These are phyloP conservation scores for Mycena latifolia DNA, from an alignment of 768 basidiomycete species.

Conservation along the genomic window DNA sequence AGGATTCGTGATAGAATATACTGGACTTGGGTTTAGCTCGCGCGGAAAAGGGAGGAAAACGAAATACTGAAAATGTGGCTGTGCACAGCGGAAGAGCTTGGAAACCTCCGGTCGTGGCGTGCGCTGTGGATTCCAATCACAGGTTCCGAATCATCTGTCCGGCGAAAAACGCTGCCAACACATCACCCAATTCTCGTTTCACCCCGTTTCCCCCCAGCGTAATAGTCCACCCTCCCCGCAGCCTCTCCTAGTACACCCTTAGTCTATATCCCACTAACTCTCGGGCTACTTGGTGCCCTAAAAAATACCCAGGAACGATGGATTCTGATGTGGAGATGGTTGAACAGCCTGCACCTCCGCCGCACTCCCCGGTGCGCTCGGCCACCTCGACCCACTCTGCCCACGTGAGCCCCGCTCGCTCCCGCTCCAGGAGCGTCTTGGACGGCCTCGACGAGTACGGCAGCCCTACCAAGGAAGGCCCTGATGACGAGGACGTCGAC, in stretches of 20 bases:
- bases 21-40: too few species aligned
- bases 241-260: neutral
- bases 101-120: conserved; percentile 1
- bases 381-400: conserved; percentile 9
- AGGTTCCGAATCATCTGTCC: too few species aligned
- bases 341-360: neutral
- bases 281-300: neutral
- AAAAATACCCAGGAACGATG: conserved; percentile 30
- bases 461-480: conserved; percentile 31
- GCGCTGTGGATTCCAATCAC: too few species aligned
- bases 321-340: conserved; percentile 46
- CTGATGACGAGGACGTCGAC: neutral
- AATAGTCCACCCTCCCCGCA: too few species aligned
- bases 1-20: too few species aligned
- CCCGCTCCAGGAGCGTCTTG: conserved; percentile 19
- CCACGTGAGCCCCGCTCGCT: conserved; percentile 37
- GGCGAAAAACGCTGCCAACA: too few species aligned
- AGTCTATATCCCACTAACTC: neutral
- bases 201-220: too few species aligned
- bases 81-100: neutral
- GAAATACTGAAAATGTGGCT: neutral
- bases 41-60: too few species aligned
- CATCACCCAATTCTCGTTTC: neutral
- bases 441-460: conserved; percentile 35
- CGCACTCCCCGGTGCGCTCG: neutral